Conservation (phyloP, 345 rosid species). For the Firmiana major region DNA sequence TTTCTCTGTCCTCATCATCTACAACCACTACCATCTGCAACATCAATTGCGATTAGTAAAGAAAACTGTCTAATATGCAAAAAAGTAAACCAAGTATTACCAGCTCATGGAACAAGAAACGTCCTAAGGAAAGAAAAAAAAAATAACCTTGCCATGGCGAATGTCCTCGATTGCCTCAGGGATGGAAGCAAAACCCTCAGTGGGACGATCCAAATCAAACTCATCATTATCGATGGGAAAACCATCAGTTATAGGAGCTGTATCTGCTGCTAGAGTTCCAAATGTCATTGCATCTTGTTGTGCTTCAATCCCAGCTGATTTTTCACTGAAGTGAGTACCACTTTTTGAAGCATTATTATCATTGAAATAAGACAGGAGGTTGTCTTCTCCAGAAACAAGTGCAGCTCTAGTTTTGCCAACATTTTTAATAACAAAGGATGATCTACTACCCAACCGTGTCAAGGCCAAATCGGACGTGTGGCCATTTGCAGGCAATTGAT, state of each 20-base stretch:
- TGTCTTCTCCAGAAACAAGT: conserved; percentile 60
- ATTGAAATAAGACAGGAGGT: conserved; percentile 39
- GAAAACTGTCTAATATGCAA: not conserved
- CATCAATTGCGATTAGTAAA: conserved; percentile 19
- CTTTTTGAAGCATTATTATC: conserved; percentile 27
- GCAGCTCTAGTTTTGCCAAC: conserved; percentile 42
- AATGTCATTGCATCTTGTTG: conserved; percentile 42
- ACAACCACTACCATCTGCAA: conserved; percentile 86
- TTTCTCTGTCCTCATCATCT: conserved; percentile 94
- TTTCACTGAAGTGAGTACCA: conserved; percentile 26
- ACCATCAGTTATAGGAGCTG: conserved; percentile 33
- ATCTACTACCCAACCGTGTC: conserved; percentile 25
- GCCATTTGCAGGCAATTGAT: conserved; percentile 26
- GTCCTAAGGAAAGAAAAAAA: not conserved
- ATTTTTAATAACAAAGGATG: conserved; percentile 31
- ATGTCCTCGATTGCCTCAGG: conserved; percentile 87
- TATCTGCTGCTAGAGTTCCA: conserved; percentile 49
- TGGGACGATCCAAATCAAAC: conserved; percentile 66
- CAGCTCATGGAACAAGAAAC: not conserved
- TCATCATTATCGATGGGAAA: conserved; percentile 56
- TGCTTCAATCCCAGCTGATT: conserved; percentile 24
- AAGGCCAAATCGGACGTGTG: conserved; percentile 23
- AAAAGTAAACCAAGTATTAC: not conserved
- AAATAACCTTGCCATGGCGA: conserved; percentile 80
- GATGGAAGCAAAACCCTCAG: conserved; percentile 72